Percentiles rank a stretch among this genome's conserved stretches.
phyloP scores from a whole-genome alignment of 257 asterid species.

The Paraleonurus japonicus region DNA sequence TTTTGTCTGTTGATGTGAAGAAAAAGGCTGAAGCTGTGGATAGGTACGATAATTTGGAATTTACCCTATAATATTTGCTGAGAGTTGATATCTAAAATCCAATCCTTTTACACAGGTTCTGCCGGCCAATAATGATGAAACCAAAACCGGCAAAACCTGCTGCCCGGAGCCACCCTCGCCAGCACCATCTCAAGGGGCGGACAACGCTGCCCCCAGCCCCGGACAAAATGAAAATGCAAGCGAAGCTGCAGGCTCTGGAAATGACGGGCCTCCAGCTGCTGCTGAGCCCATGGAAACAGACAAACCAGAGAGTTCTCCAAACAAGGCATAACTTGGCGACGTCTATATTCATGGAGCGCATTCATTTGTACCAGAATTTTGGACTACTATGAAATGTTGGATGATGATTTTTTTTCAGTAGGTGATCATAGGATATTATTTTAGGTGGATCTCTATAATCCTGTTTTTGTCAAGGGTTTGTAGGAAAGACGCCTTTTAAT shows the following conservation, averaged over 20 bases:
- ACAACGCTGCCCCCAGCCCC: constrained; percentile 28
- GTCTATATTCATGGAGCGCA: background rate
- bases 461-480: constrained; percentile 38
- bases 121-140: constrained; percentile 84
- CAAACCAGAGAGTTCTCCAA: constrained; percentile 39
- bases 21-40: constrained; percentile 84
- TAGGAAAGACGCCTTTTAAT: constrained; percentile 17
- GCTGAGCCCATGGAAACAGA: constrained; percentile 78
- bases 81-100: background rate
- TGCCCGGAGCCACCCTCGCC: constrained; percentile 64
- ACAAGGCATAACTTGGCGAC: constrained; percentile 20
- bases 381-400: constrained; percentile 3
- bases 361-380: constrained; percentile 18
- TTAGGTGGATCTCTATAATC: constrained; percentile 27
- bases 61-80: no score
- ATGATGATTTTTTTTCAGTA: constrained; percentile 1
- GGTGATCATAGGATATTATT: constrained; percentile 6
- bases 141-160: constrained; percentile 84
- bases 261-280: constrained; percentile 39
- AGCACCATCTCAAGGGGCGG: constrained; percentile 57
- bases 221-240: constrained; percentile 25
- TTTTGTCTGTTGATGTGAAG: constrained; percentile 64
- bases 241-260: constrained; percentile 32
- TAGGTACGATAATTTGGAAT: no score
- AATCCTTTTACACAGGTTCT: constrained; percentile 42